Percentiles rank a stretch among this genome's conserved stretches.
Evolutionary conservation across 1,284 basidiomycete genomes (phyloP).

Genomic region (Tylopilus orsonianus): DNA sequence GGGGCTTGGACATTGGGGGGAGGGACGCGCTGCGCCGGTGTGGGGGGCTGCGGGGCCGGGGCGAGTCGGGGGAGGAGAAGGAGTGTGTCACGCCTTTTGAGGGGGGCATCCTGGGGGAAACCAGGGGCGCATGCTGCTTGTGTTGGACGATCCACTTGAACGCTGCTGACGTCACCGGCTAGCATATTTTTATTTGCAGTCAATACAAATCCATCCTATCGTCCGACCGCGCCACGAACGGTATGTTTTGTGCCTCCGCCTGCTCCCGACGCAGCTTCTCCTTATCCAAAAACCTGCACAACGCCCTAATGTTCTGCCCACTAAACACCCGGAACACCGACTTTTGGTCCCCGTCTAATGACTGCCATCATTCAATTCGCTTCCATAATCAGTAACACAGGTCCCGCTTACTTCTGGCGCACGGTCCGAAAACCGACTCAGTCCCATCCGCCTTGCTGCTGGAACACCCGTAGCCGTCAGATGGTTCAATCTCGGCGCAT

Average conservation of each 20-base stretch:
- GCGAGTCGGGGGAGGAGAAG: too few relatives aligned
- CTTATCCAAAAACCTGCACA: conserved; percentile 68
- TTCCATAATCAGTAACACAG: conserved; percentile 11
- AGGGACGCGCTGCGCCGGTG: conserved; percentile 36
- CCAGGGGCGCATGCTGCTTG: conserved; percentile 37
- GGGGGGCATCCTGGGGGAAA: conserved; percentile 33
- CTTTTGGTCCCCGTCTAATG: conserved; percentile 58
- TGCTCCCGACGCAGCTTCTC: conserved; percentile 56
- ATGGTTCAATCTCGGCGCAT: conserved; percentile 67
- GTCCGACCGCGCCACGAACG: conserved; percentile 57
- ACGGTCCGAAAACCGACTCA: conserved; percentile 78
- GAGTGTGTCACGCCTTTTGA: background rate
- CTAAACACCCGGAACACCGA: conserved; percentile 84
- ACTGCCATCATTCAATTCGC: conserved; percentile 35
- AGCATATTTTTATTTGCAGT: conserved; percentile 5
- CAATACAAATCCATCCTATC: conserved; percentile 61
- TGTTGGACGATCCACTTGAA: conserved; percentile 38
- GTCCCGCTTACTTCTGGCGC: conserved; percentile 60
- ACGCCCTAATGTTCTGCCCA: conserved; percentile 63
- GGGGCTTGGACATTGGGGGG: conserved; percentile 32
- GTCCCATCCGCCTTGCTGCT: conserved; percentile 69
- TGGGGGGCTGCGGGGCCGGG: background rate
- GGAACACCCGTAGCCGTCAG: conserved; percentile 83
- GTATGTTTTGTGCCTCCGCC: conserved; percentile 57
- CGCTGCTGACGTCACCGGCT: conserved; percentile 17